Evolutionary conservation across 83 land plant species (phyloP).

Genomic region (Picea abies): DNA sequence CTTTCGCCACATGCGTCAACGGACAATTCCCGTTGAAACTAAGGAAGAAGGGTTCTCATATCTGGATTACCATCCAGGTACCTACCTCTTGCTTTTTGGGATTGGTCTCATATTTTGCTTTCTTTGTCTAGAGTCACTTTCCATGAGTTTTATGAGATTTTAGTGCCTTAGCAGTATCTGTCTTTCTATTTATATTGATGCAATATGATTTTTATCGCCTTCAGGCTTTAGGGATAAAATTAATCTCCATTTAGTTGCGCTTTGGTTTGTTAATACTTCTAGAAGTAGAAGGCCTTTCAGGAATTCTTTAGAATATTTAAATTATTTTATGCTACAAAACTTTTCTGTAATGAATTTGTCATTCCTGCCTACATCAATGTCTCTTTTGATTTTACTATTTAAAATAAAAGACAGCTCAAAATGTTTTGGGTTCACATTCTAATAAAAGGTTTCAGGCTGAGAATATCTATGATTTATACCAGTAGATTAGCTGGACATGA

Average conservation of each 20-base stretch:
- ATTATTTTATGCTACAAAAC: not conserved
- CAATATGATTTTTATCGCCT: no score
- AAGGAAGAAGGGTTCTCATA: conserved; percentile 25
- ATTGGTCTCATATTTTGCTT: not conserved
- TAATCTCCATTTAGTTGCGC: no score
- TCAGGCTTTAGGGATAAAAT: no score
- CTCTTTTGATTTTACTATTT: not conserved
- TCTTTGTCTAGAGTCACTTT: not conserved
- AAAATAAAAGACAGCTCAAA: not conserved
- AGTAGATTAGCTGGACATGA: not conserved
- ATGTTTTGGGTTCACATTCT: not conserved
- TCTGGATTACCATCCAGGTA: conserved; percentile 41
- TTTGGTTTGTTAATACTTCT: no score
- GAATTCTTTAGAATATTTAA: not conserved
- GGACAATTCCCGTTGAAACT: conserved; percentile 18
- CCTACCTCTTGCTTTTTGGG: conserved; percentile 4
- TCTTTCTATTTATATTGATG: no score
- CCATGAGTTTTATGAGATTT: not conserved
- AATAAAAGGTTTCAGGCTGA: conserved; percentile 5
- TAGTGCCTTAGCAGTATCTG: not conserved
- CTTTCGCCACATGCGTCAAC: conserved; percentile 26
- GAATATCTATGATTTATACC: not conserved
- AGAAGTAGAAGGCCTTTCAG: not conserved
- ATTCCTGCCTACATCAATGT: not conserved
- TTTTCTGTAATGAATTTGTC: not conserved